Percentiles rank a stretch among this genome's conserved stretches.
Evolutionary conservation across 345 rosid species (phyloP).

Genomic region (Syzygium oleosum): DNA sequence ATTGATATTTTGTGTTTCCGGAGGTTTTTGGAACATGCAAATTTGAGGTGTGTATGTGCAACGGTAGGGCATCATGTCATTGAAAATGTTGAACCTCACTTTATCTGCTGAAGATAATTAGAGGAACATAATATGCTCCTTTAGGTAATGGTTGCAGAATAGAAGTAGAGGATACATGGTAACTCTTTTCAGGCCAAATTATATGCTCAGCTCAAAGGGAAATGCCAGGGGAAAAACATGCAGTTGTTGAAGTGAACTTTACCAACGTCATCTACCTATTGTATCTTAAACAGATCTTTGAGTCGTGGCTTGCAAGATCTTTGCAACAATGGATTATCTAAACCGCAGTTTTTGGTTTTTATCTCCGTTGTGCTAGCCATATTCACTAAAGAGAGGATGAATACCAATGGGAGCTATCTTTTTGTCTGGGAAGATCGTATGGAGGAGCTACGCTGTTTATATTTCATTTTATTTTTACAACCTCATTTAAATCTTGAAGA

Average conservation of each 20-base stretch:
- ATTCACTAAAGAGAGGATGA: neutral
- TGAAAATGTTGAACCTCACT: neutral
- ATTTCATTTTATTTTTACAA: neutral
- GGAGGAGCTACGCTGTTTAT: neutral
- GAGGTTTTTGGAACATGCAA: neutral
- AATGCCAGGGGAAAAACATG: neutral
- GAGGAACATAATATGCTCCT: neutral
- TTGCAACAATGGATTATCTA: neutral
- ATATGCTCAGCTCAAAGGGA: neutral
- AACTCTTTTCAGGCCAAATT: neutral
- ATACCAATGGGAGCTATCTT: neutral
- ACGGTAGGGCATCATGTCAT: neutral
- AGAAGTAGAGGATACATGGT: neutral
- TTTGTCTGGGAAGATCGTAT: neutral
- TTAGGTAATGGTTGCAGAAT: neutral
- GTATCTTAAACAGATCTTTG: neutral
- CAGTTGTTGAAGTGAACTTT: neutral
- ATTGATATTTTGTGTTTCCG: neutral
- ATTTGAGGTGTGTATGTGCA: neutral
- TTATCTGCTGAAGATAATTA: neutral
- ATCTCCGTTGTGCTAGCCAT: neutral
- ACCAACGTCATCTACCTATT: neutral
- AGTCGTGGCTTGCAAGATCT: neutral
- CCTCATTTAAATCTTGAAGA: neutral
- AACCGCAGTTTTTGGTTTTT: neutral